Evolutionary conservation across 306 rosid genomes (phyloP).

Genomic region (Citrullus colocynthis): DNA sequence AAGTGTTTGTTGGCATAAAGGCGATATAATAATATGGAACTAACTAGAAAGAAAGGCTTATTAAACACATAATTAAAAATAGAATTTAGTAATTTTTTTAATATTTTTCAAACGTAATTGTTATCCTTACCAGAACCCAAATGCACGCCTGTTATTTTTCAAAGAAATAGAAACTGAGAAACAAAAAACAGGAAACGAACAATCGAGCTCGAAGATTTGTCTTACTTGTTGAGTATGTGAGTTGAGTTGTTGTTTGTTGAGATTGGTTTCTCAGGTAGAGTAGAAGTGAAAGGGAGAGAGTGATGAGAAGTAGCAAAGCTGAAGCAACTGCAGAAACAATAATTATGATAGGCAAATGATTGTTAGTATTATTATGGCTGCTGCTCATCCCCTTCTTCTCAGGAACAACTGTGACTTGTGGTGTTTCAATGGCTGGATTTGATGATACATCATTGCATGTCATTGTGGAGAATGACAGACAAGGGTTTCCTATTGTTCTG

Average conservation of each 20-base stretch:
- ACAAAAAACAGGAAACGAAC: neutral
- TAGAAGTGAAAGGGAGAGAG: slow-evolving; percentile 25
- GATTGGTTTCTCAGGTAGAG: slow-evolving; percentile 27
- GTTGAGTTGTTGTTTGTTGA: slow-evolving; percentile 29
- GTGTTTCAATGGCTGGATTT: slow-evolving; percentile 58
- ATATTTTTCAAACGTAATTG: no score
- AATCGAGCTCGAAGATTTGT: neutral
- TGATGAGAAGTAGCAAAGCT: slow-evolving; percentile 31
- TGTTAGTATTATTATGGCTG: neutral
- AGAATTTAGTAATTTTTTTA: no score
- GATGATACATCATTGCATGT: slow-evolving; percentile 41
- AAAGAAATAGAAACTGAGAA: neutral
- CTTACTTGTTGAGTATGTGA: slow-evolving; percentile 44
- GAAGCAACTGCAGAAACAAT: slow-evolving; percentile 47
- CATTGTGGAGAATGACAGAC: slow-evolving; percentile 62
- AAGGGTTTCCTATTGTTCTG: slow-evolving; percentile 72
- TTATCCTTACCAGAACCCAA: no score
- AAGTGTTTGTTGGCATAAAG: no score
- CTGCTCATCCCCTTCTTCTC: slow-evolving; percentile 13
- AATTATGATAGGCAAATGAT: slow-evolving; percentile 27
- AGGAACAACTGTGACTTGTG: slow-evolving; percentile 55
- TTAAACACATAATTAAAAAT: no score
- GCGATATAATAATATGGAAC: no score
- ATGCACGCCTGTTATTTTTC: neutral
- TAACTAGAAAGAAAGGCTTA: no score